Conservation (phyloP, 2,329 filamentous ascomycete species). For the Fusarium aywerte region DNA sequence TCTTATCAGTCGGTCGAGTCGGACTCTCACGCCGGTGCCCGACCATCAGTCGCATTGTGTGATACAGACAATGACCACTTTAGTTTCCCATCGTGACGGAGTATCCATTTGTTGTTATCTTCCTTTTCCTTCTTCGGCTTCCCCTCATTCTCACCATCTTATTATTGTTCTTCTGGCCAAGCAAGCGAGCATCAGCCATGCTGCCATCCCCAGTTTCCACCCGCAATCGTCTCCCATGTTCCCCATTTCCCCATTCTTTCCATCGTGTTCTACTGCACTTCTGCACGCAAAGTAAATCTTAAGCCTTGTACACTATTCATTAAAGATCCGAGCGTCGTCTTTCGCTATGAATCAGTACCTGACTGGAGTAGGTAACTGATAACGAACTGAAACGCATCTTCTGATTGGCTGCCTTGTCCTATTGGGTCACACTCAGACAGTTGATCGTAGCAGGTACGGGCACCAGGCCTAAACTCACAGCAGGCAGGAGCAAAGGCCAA, state of each 20-base stretch:
- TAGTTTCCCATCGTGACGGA: conserved; percentile 38
- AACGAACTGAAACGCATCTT: conserved; percentile 21
- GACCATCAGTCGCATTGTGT: conserved; percentile 5
- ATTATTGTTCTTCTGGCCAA: conserved; percentile 6
- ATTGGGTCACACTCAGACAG: conserved; percentile 31
- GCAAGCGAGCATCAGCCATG: conserved; percentile 2
- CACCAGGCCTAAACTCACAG: conserved; percentile 25
- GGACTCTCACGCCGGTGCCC: conserved; percentile 23
- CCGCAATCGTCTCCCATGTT: conserved; percentile 29
- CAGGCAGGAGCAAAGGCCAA: neutral
- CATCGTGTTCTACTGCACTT: conserved; percentile 25
- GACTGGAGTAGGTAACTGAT: conserved; percentile 44
- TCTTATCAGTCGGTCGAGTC: conserved; percentile 45
- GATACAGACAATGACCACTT: conserved; percentile 21
- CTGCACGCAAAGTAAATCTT: conserved; percentile 14
- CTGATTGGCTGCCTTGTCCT: conserved; percentile 36
- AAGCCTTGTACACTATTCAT: conserved; percentile 3
- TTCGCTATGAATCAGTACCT: neutral
- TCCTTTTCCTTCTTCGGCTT: conserved; percentile 13
- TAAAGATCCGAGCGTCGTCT: conserved; percentile 1
- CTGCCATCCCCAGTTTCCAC: conserved; percentile 30
- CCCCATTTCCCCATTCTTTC: conserved; percentile 42
- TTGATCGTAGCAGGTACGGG: conserved; percentile 11
- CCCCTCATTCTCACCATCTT: conserved; percentile 27
- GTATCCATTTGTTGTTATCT: conserved; percentile 41